Evolutionary conservation across 176 grass and related monocot genomes (phyloP).

Genomic region (Ensete ventricosum): DNA sequence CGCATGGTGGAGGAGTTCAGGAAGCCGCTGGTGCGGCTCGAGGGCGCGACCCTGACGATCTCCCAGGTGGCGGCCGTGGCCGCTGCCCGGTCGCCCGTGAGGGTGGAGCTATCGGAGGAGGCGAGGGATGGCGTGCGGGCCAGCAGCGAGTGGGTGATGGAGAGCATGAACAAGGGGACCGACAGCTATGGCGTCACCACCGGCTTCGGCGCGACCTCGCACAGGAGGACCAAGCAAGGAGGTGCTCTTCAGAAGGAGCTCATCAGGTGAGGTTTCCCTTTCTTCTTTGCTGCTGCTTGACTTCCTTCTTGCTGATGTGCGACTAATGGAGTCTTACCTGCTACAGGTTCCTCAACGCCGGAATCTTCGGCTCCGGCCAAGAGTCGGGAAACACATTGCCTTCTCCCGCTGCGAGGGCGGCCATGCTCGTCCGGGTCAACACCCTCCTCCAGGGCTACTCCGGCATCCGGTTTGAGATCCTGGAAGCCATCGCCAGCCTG

Average conservation of each 20-base stretch:
- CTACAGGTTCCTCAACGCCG: conserved; percentile 15
- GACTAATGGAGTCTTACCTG: neutral
- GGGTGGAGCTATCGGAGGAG: conserved; percentile 4
- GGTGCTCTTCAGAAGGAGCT: conserved; percentile 16
- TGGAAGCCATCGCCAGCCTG: conserved; percentile 10
- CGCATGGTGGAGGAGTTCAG: conserved; percentile 16
- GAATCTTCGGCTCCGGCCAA: conserved; percentile 3
- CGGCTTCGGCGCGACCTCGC: conserved; percentile 16
- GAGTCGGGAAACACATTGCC: conserved; percentile 7
- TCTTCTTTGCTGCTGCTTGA: neutral
- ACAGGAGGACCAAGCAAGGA: conserved; percentile 16
- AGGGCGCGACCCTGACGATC: conserved; percentile 6
- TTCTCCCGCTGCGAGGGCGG: neutral
- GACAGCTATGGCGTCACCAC: conserved; percentile 22
- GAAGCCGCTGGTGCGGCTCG: conserved; percentile 12
- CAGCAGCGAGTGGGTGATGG: conserved; percentile 20
- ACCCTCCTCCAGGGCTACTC: conserved; percentile 22
- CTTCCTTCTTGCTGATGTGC: neutral
- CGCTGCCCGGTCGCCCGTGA: too few relatives aligned
- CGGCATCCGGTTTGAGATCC: conserved; percentile 19
- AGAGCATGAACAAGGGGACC: conserved; percentile 18
- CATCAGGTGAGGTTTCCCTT: neutral
- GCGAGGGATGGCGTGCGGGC: conserved; percentile 14
- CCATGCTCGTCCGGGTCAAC: conserved; percentile 14
- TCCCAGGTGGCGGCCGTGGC: conserved; percentile 14